These are phyloP conservation scores for Phyllosticta citribraziliensis DNA, from an alignment of 2,329 filamentous ascomycete species.

Conservation along the genomic window DNA sequence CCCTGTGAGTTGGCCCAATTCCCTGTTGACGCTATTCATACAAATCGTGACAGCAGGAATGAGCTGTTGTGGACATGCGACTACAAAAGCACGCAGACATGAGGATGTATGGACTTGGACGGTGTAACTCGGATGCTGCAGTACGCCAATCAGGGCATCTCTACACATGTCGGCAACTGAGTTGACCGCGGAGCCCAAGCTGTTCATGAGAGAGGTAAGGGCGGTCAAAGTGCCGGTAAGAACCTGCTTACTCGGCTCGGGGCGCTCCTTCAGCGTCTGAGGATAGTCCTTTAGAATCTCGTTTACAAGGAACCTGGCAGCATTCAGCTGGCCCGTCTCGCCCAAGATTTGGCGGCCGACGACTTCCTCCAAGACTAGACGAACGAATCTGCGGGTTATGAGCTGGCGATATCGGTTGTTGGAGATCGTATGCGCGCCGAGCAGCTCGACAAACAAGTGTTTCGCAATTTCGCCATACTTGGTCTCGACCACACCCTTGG, in stretches of 20 bases:
- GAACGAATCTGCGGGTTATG: slow-evolving; percentile 73
- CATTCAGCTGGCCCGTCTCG: slow-evolving; percentile 78
- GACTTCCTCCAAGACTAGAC: slow-evolving; percentile 73
- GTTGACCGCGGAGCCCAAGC: slow-evolving; percentile 72
- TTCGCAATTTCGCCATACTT: slow-evolving; percentile 75
- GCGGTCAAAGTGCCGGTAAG: slow-evolving; percentile 71
- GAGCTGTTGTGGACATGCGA: slow-evolving; percentile 86
- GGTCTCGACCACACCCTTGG: slow-evolving; percentile 71
- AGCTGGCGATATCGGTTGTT: slow-evolving; percentile 84
- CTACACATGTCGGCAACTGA: slow-evolving; percentile 72
- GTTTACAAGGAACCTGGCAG: slow-evolving; percentile 73
- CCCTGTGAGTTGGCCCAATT: slow-evolving; percentile 66
- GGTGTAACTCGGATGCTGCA: slow-evolving; percentile 92
- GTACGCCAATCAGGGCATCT: slow-evolving; percentile 77
- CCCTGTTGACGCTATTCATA: slow-evolving; percentile 87
- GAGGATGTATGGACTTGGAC: slow-evolving; percentile 85
- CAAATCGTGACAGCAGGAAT: slow-evolving; percentile 87
- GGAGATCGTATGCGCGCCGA: slow-evolving; percentile 64
- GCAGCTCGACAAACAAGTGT: slow-evolving; percentile 68
- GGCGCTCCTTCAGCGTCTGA: slow-evolving; percentile 73
- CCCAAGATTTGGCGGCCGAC: slow-evolving; percentile 74
- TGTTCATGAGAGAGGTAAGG: slow-evolving; percentile 65
- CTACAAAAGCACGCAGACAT: slow-evolving; percentile 76
- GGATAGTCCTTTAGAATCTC: slow-evolving; percentile 90
- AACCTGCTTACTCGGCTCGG: slow-evolving; percentile 80